These are phyloP conservation scores for Solanum ossicruentum DNA, from an alignment of 257 asterid species.

Conservation along the genomic window DNA sequence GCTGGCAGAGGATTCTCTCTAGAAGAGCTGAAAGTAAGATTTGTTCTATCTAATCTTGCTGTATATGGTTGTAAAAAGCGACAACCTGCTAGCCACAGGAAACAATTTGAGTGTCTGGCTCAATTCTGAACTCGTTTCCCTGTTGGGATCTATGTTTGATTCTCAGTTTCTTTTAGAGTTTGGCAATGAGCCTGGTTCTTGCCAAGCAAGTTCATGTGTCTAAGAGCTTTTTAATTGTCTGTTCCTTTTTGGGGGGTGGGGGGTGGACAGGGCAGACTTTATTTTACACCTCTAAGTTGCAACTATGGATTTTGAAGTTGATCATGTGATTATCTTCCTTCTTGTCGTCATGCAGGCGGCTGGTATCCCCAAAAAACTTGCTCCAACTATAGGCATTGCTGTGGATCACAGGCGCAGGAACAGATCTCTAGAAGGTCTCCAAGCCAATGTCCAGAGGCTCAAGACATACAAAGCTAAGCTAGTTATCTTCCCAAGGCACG, in stretches of 20 bases:
- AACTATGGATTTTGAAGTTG: background rate
- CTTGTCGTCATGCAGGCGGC: background rate
- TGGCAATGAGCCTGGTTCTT: background rate
- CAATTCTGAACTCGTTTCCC: background rate
- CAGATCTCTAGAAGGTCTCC: background rate
- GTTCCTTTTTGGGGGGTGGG: background rate
- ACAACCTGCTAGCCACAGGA: background rate
- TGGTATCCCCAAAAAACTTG: background rate
- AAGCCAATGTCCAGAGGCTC: background rate
- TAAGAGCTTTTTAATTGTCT: background rate
- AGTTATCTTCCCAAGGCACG: background rate
- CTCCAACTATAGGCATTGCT: background rate
- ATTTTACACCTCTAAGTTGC: background rate
- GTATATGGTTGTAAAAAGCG: background rate
- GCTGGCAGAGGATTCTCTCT: background rate
- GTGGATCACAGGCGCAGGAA: slow-evolving; percentile 1
- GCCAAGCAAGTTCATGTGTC: background rate
- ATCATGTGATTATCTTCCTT: background rate
- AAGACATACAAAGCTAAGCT: background rate
- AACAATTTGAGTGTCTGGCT: background rate
- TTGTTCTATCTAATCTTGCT: background rate
- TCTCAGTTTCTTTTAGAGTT: background rate
- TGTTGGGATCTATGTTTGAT: background rate
- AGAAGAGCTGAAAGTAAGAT: background rate
- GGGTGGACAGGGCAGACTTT: background rate